Evolutionary conservation across 768 basidiomycete genomes (phyloP).

Genomic region (Psilocybe cubensis): DNA sequence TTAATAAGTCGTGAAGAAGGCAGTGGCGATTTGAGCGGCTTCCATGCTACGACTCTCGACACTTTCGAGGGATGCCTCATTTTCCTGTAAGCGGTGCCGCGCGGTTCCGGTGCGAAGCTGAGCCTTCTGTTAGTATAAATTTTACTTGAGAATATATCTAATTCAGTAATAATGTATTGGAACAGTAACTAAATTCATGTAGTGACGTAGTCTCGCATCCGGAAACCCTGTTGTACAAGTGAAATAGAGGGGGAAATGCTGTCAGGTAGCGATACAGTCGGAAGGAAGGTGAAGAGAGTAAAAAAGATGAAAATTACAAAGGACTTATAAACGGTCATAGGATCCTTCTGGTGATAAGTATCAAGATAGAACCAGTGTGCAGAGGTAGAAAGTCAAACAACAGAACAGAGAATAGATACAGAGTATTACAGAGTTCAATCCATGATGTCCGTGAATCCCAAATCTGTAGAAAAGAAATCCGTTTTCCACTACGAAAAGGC

Average conservation of each 20-base stretch:
- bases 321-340: background rate
- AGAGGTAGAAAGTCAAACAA: background rate
- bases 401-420: background rate
- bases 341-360: background rate
- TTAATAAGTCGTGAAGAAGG: background rate
- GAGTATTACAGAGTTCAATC: background rate
- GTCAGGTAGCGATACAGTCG: conserved; percentile 6
- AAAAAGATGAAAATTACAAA: background rate
- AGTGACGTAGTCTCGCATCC: background rate
- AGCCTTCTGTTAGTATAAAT: no score
- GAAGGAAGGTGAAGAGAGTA: background rate
- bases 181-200: no score
- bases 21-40: background rate
- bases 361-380: background rate
- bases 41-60: background rate
- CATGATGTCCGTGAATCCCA: background rate
- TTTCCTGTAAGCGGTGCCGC: background rate
- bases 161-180: no score
- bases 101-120: background rate
- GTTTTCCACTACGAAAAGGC: conserved; percentile 40
- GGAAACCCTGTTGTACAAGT: background rate
- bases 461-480: background rate
- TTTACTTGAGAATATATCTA: no score
- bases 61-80: background rate
- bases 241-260: background rate